Evolutionary conservation across 1,139 yeast species (phyloP).

Genomic region (Pichia sp.): DNA sequence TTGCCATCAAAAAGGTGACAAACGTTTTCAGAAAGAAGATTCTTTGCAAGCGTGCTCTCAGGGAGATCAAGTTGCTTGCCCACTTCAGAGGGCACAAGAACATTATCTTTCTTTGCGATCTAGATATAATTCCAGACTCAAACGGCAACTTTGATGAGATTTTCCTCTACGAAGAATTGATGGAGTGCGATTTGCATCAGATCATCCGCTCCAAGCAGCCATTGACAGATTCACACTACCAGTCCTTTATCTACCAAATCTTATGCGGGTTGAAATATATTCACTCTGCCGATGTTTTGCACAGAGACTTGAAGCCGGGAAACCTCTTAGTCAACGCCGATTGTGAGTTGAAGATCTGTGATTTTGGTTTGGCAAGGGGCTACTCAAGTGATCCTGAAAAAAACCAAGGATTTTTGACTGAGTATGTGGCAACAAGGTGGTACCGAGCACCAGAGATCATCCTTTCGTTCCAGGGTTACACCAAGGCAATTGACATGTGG

Average conservation of each 20-base stretch:
- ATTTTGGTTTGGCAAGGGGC: constrained; percentile 96
- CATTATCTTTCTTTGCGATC: constrained; percentile 87
- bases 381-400: constrained; percentile 78
- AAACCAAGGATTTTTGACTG: constrained; percentile 89
- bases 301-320: constrained; percentile 92
- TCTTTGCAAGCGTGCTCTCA: constrained; percentile 79
- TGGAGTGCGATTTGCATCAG: constrained; percentile 99
- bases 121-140: constrained; percentile 78
- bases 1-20: constrained; percentile 92
- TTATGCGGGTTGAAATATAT: constrained; percentile 90
- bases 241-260: constrained; percentile 86
- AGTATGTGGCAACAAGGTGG: constrained; percentile 97
- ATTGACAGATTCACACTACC: constrained; percentile 91
- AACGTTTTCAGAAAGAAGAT: constrained; percentile 86
- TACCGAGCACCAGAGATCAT: constrained; percentile 97
- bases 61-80: constrained; percentile 82
- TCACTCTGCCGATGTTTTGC: constrained; percentile 93
- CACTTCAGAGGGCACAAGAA: constrained; percentile 88
- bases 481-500: constrained; percentile 96
- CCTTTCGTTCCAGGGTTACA: constrained; percentile 87
- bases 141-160: constrained; percentile 80
- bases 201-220: constrained; percentile 93
- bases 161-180: constrained; percentile 88
- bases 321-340: constrained; percentile 91
- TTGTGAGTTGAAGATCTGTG: constrained; percentile 93